A percentile compares a stretch with the other conserved stretches of the same genome.
Conservation (phyloP, 1,284 basidiomycete genomes). For the Puccinia triticina region DNA sequence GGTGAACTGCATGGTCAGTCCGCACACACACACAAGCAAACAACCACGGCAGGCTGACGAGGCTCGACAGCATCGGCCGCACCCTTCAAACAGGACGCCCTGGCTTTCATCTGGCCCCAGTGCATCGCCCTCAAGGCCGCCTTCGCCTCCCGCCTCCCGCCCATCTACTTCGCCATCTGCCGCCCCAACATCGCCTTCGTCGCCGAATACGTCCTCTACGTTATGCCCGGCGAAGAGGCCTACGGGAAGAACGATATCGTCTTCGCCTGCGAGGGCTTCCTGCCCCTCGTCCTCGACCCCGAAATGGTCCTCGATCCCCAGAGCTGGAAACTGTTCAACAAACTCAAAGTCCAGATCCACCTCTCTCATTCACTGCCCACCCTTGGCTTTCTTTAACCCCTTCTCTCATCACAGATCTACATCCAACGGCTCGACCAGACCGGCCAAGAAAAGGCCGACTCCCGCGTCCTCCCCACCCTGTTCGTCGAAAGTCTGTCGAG, state of each 20-base stretch:
- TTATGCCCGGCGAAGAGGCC: conserved; percentile 46
- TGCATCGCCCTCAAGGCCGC: conserved; percentile 17
- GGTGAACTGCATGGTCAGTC: conserved; percentile 47
- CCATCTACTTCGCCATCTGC: conserved; percentile 32
- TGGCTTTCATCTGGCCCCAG: conserved; percentile 46
- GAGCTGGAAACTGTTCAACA: conserved; percentile 45
- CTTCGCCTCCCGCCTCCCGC: neutral
- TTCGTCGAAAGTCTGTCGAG: conserved; percentile 47
- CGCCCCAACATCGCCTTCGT: conserved; percentile 43
- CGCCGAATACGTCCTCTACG: conserved; percentile 41
- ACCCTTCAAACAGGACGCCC: conserved; percentile 33
- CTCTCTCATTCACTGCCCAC: neutral
- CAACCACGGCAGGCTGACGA: neutral
- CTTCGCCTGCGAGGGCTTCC: conserved; percentile 49
- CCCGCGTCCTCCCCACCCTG: conserved; percentile 34
- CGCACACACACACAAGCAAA: neutral
- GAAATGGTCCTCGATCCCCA: conserved; percentile 26
- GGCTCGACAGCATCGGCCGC: conserved; percentile 5
- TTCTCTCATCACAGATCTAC: conserved; percentile 18
- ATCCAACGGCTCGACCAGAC: conserved; percentile 48
- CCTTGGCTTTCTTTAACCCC: neutral
- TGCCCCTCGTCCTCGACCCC: conserved; percentile 29
- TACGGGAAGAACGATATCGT: conserved; percentile 50
- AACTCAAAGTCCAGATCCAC: conserved; percentile 48
- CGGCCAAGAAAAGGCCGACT: conserved; percentile 34